Conservation (phyloP, 192 early-diverging fungal genomes). For the Entophlyctis luteolus region DNA sequence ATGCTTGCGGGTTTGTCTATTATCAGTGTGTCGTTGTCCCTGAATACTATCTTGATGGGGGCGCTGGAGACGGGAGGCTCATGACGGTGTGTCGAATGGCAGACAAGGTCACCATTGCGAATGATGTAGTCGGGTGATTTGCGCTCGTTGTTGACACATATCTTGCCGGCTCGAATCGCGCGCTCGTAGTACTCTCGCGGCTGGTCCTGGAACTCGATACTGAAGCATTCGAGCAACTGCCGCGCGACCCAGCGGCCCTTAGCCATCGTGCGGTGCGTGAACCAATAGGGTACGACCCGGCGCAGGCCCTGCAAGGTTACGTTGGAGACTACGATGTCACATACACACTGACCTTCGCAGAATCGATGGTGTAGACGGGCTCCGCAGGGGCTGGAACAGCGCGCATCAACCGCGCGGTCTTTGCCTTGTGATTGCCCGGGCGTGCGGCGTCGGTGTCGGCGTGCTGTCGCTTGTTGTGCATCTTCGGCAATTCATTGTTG, state of each 20-base stretch:
- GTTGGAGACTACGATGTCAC: background rate
- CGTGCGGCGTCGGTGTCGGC: too few relatives aligned
- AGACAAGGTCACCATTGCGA: constrained; percentile 74
- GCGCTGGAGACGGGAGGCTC: constrained; percentile 82
- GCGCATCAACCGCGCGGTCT: background rate
- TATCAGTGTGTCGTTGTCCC: constrained; percentile 66
- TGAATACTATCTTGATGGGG: constrained; percentile 60
- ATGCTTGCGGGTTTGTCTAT: constrained; percentile 88
- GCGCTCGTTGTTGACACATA: constrained; percentile 69
- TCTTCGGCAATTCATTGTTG: too few relatives aligned
- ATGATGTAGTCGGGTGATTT: constrained; percentile 60
- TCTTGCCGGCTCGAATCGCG: constrained; percentile 78
- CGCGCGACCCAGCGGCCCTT: constrained; percentile 87
- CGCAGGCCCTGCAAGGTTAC: constrained; percentile 5
- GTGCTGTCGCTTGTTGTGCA: too few relatives aligned
- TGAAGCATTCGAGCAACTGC: constrained; percentile 74
- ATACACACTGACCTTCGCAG: background rate
- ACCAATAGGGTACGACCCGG: constrained; percentile 76
- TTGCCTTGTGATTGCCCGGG: background rate
- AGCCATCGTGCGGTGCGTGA: constrained; percentile 67
- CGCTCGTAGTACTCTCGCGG: constrained; percentile 71
- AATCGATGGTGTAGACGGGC: background rate
- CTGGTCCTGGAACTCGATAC: constrained; percentile 84
- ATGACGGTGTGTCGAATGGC: constrained; percentile 85
- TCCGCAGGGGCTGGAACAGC: background rate